Percentiles rank a stretch among this genome's conserved stretches.
These are phyloP conservation scores for Naumovozyma dairenensis DNA, from an alignment of 805 yeast species.

Conservation along the genomic window DNA sequence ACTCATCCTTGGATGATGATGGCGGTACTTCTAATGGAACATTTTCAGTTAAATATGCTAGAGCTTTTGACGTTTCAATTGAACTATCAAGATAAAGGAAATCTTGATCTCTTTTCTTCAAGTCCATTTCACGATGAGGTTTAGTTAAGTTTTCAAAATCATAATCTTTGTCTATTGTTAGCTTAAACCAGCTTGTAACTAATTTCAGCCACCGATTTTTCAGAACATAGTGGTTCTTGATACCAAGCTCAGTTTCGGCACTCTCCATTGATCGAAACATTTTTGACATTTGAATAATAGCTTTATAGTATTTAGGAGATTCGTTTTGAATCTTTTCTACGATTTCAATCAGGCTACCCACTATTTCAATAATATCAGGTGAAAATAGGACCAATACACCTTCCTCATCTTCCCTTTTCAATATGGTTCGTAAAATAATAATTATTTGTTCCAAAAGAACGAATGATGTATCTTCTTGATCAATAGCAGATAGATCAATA, in stretches of 20 bases:
- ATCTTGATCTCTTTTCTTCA: constrained; percentile 34
- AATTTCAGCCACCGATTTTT: constrained; percentile 41
- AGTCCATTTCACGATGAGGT: constrained; percentile 30
- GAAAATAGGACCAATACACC: constrained; percentile 28
- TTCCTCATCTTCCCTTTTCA: constrained; percentile 27
- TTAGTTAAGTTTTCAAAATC: constrained; percentile 24
- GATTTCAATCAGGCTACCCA: constrained; percentile 26
- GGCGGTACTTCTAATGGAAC: constrained; percentile 51
- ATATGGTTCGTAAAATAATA: constrained; percentile 35
- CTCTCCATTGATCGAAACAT: constrained; percentile 25
- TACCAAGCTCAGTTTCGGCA: constrained; percentile 21
- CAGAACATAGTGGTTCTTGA: constrained; percentile 36
- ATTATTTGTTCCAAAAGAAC: constrained; percentile 41
- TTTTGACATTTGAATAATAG: constrained; percentile 28
- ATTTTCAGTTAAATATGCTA: constrained; percentile 46
- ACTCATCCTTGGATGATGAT: constrained; percentile 43
- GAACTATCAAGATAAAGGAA: constrained; percentile 50
- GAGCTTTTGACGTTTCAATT: constrained; percentile 49
- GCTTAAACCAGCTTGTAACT: constrained; percentile 45
- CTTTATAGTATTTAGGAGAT: constrained; percentile 23
- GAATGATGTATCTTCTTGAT: constrained; percentile 23
- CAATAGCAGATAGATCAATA: constrained; percentile 15
- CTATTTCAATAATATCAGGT: constrained; percentile 24
- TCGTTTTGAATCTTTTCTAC: constrained; percentile 19
- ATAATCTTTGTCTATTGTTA: constrained; percentile 36